Percentiles rank a stretch among this genome's conserved stretches.
phyloP scores from a whole-genome alignment of 2,329 filamentous ascomycete genomes.

The Endoconidiophora polonica region DNA sequence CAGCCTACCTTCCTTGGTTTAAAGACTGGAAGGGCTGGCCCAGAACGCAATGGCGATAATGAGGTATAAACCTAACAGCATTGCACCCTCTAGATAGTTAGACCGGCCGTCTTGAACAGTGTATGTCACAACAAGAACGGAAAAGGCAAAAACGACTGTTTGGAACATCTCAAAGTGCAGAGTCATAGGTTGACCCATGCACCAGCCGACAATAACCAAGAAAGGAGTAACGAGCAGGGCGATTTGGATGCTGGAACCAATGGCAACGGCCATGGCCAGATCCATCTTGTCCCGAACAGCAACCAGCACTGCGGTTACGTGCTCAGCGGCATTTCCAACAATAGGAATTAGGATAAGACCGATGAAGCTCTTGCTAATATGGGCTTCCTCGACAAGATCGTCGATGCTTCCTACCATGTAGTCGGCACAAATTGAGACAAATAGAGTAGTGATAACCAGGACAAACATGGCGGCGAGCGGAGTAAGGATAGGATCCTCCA shows the following conservation, averaged over 20 bases:
- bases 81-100: conserved; percentile 69
- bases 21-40: conserved; percentile 27
- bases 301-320: conserved; percentile 67
- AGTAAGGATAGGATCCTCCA: conserved; percentile 33
- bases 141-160: conserved; percentile 64
- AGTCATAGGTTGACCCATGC: conserved; percentile 55
- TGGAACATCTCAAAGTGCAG: conserved; percentile 79
- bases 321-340: conserved; percentile 65
- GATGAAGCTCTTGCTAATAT: conserved; percentile 67
- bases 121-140: conserved; percentile 58
- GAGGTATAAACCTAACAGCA: conserved; percentile 38
- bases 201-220: conserved; percentile 67
- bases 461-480: conserved; percentile 48
- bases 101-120: conserved; percentile 68
- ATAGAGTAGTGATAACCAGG: conserved; percentile 50
- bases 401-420: conserved; percentile 66
- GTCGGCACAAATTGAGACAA: conserved; percentile 59
- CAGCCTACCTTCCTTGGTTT: not conserved
- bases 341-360: conserved; percentile 66
- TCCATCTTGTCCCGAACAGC: conserved; percentile 65
- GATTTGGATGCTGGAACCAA: conserved; percentile 70
- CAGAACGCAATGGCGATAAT: conserved; percentile 47
- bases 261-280: conserved; percentile 59
- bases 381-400: conserved; percentile 47
- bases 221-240: conserved; percentile 67